Evolutionary conservation across 2,329 filamentous ascomycete genomes (phyloP).

Genomic region (Calonectria multiphialidica): DNA sequence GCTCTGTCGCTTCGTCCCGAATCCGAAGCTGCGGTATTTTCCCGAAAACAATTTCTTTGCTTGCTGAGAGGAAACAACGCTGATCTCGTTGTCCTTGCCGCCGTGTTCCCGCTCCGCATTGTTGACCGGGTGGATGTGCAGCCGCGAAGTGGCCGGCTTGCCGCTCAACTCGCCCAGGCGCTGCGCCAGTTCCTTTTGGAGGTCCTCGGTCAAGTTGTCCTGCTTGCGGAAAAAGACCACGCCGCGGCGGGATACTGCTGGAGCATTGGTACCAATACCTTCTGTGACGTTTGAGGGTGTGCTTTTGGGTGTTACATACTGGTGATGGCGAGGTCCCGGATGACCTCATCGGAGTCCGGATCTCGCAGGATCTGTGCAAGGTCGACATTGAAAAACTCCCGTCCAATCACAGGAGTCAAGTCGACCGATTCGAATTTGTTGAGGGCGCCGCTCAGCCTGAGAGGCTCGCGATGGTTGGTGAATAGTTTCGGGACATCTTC

Average conservation of each 20-base stretch:
- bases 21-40: conserved; percentile 44
- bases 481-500: neutral
- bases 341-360: conserved; percentile 70
- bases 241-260: conserved; percentile 73
- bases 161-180: conserved; percentile 69
- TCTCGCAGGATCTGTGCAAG: conserved; percentile 71
- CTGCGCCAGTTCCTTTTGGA: conserved; percentile 75
- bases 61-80: conserved; percentile 68
- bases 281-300: no score
- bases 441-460: conserved; percentile 63
- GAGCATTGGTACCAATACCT: neutral
- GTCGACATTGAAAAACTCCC: conserved; percentile 68
- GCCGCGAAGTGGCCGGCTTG: conserved; percentile 64
- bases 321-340: conserved; percentile 76
- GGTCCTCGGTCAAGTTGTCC: conserved; percentile 68
- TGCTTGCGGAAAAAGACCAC: conserved; percentile 79
- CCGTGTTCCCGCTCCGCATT: conserved; percentile 66
- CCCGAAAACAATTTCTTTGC: conserved; percentile 31
- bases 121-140: conserved; percentile 72
- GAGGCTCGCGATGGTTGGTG: conserved; percentile 46
- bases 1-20: conserved; percentile 43
- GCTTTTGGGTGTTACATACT: conserved; percentile 54
- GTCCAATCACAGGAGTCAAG: conserved; percentile 71
- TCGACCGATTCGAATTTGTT: conserved; percentile 68
- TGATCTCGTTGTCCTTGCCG: conserved; percentile 70